A percentile compares a stretch with the other conserved stretches of the same genome.
phyloP scores from a whole-genome alignment of 2,329 filamentous ascomycete species.

The Penicillium aurantiogriseum region DNA sequence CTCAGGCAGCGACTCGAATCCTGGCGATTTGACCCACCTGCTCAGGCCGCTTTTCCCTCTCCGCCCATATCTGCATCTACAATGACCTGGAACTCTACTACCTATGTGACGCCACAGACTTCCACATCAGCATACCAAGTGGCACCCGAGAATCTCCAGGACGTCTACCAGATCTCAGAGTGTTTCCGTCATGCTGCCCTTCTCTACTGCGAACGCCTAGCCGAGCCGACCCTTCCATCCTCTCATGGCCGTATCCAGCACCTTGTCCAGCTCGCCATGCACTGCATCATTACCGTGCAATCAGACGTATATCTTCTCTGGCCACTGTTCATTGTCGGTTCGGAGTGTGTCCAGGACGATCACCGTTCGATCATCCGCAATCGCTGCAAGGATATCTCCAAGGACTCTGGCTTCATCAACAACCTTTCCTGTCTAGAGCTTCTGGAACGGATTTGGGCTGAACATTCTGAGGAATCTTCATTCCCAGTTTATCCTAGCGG shows the following conservation, averaged over 20 bases:
- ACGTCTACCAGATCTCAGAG: slow-evolving; percentile 80
- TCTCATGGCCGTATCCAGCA: slow-evolving; percentile 76
- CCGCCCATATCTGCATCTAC: slow-evolving; percentile 20
- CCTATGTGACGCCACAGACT: slow-evolving; percentile 33
- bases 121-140: slow-evolving; percentile 30
- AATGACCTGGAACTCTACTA: slow-evolving; percentile 17
- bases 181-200: slow-evolving; percentile 87
- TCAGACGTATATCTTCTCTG: slow-evolving; percentile 87
- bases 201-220: slow-evolving; percentile 84
- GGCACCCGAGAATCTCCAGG: slow-evolving; percentile 63
- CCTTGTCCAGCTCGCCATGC: slow-evolving; percentile 76
- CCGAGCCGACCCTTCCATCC: slow-evolving; percentile 70
- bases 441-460: slow-evolving; percentile 78
- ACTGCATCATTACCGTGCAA: slow-evolving; percentile 77
- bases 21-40: slow-evolving; percentile 68
- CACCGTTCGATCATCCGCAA: slow-evolving; percentile 76
- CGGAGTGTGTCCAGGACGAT: slow-evolving; percentile 78
- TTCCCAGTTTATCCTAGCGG: slow-evolving; percentile 24
- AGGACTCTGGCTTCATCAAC: slow-evolving; percentile 88
- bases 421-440: slow-evolving; percentile 84
- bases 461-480: slow-evolving; percentile 26
- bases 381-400: slow-evolving; percentile 82
- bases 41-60: slow-evolving; percentile 18
- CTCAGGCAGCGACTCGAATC: slow-evolving; percentile 72
- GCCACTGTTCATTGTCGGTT: slow-evolving; percentile 88